A percentile compares a stretch with the other conserved stretches of the same genome.
phyloP scores from a whole-genome alignment of 2,329 filamentous ascomycete genomes.

The Cladosporium sp. region DNA sequence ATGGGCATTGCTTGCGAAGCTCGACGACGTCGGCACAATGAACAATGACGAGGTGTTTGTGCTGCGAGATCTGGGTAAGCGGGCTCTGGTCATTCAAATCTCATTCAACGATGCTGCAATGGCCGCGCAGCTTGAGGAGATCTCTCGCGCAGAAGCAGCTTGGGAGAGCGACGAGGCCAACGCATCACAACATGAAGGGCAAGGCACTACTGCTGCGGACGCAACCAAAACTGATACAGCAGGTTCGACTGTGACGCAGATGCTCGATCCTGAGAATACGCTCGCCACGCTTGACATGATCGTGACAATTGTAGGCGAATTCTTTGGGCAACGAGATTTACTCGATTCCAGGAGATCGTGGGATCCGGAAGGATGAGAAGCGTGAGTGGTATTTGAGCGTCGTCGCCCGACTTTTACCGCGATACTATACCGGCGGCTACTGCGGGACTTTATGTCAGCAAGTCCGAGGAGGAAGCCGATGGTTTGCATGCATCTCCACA shows the following conservation, averaged over 20 bases:
- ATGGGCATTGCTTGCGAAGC: constrained; percentile 76
- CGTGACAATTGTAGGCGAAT: constrained; percentile 80
- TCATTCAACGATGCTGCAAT: constrained; percentile 30
- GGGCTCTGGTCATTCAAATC: constrained; percentile 51
- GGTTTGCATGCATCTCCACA: neutral
- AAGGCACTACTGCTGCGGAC: constrained; percentile 10
- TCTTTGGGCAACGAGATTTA: constrained; percentile 85
- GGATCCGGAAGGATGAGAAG: constrained; percentile 21
- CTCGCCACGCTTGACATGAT: constrained; percentile 86
- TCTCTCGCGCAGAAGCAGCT: constrained; percentile 16
- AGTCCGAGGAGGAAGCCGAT: constrained; percentile 3
- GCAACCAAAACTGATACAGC: constrained; percentile 15
- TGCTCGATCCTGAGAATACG: constrained; percentile 31
- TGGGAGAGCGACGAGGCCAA: neutral
- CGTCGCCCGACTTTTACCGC: neutral
- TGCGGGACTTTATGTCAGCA: constrained; percentile 6
- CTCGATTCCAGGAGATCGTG: constrained; percentile 63
- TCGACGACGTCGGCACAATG: constrained; percentile 69
- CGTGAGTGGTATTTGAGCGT: neutral
- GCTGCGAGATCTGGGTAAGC: constrained; percentile 76
- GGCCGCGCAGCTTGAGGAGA: constrained; percentile 30
- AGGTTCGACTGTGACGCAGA: constrained; percentile 27
- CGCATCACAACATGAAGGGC: constrained; percentile 5
- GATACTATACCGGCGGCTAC: neutral
- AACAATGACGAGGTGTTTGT: constrained; percentile 72